phyloP scores from a whole-genome alignment of 306 rosid species.

The Rosa multiflora region DNA sequence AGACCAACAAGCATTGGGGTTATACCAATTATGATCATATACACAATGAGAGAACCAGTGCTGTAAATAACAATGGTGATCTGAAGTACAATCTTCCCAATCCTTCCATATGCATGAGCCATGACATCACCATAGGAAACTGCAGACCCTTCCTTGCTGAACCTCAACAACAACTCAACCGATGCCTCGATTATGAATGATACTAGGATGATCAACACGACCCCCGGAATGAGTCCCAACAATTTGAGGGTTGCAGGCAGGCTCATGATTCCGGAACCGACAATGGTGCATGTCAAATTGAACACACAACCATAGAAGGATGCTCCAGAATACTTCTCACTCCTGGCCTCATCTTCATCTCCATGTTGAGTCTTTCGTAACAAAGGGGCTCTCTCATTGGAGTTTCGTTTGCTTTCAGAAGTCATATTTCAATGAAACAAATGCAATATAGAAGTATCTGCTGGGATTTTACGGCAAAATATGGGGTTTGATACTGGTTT shows the following conservation, averaged over 20 bases:
- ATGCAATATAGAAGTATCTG: background rate
- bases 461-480: background rate
- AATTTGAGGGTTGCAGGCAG: constrained; percentile 43
- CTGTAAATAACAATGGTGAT: constrained; percentile 35
- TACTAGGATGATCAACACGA: constrained; percentile 22
- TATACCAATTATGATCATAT: constrained; percentile 48
- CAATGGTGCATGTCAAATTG: constrained; percentile 35
- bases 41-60: constrained; percentile 39
- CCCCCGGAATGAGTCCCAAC: constrained; percentile 38
- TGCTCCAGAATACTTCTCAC: constrained; percentile 46
- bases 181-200: constrained; percentile 43
- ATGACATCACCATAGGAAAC: constrained; percentile 36
- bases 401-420: constrained; percentile 18
- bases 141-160: constrained; percentile 29
- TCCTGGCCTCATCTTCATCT: background rate
- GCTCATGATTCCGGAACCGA: constrained; percentile 47
- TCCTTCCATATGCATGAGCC: constrained; percentile 39
- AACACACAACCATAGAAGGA: constrained; percentile 41
- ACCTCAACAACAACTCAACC: constrained; percentile 39
- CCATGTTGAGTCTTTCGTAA: constrained; percentile 20
- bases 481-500: background rate
- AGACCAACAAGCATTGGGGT: background rate
- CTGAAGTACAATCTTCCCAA: constrained; percentile 34
- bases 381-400: constrained; percentile 31
- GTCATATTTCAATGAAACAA: background rate